phyloP scores from a whole-genome alignment of 169 alveolate genomes.

The Eimeria nieschulzi region DNA sequence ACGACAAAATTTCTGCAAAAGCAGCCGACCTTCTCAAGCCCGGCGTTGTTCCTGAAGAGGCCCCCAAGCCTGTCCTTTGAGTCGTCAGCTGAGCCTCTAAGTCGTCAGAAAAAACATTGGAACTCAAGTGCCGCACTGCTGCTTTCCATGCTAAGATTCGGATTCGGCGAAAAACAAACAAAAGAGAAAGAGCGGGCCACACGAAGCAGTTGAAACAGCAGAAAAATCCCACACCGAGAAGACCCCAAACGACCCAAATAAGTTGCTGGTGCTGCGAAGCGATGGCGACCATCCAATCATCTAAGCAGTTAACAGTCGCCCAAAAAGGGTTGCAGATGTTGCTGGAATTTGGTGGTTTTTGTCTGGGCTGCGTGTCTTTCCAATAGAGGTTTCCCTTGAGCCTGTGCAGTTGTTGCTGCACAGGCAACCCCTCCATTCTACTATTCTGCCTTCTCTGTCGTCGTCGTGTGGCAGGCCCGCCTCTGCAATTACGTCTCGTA shows the following conservation, averaged over 20 bases:
- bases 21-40: no score
- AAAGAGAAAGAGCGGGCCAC: conserved; percentile 6
- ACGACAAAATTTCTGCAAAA: background rate
- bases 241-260: conserved; percentile 24
- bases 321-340: conserved; percentile 1
- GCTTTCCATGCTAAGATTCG: background rate
- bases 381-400: no score
- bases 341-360: background rate
- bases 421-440: no score
- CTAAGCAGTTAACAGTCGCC: conserved; percentile 11
- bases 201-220: conserved; percentile 30
- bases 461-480: no score
- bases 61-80: background rate
- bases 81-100: background rate
- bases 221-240: conserved; percentile 9
- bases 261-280: background rate
- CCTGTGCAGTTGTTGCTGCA: no score
- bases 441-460: no score
- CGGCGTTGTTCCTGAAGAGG: background rate
- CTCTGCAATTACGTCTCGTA: no score
- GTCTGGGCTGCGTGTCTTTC: no score
- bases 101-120: conserved; percentile 32
- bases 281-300: background rate
- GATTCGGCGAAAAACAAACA: conserved; percentile 12
- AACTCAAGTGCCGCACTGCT: conserved; percentile 1